Base-by-base conservation (phyloP, 2,329 filamentous ascomycete genomes). In the Teratosphaeriaceae sp. region DNA sequence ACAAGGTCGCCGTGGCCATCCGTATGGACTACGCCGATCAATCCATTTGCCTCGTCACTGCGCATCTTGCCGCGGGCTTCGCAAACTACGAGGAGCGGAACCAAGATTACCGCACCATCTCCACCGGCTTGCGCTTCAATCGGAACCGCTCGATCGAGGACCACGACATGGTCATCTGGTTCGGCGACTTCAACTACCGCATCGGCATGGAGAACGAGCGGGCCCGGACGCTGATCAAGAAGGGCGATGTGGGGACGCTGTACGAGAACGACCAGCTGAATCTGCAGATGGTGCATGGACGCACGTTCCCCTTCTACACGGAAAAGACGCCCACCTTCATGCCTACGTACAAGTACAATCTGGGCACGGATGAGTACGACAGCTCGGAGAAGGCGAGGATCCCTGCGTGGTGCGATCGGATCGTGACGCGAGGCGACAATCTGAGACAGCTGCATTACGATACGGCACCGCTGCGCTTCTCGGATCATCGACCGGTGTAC, bases 161-260 rank as follows among this genome's bases (percentile, higher is more conserved):
- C 61, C 92, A 98, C 60, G 88, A 84, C 51, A 82, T 85, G 18
- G 83, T 97, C 26, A 83, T 96, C 41, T 98, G 92, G 90, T 76
- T 96, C 31, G 92, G 92, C 4, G 92, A 98, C 64, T 98, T 98
- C 71, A 98, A 98, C 61, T 98, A 98, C 65, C 84, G 92, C 15
- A 94, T 98, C 55, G 90, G 89, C 1, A 73, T 97, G 44, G 76
- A 75, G 34, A 80, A 87, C 51, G 88, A 95, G 29, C 81, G 76
- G 46, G 86, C 88, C 6, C 82, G 85, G 52, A 76, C 81, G 23
- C 69, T 94, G 8, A 79, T 95, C 42, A 77, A 82, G 54, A 74
- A 77, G 42, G 72, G 78, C 20, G 84, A 96, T 57, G 71, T 94
- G 9, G 85, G 84, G 43, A 82, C 75, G 15, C 68, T 97, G 38